Evolutionary conservation across 805 yeast species (phyloP).

Genomic region (Candida sanyiensis): DNA sequence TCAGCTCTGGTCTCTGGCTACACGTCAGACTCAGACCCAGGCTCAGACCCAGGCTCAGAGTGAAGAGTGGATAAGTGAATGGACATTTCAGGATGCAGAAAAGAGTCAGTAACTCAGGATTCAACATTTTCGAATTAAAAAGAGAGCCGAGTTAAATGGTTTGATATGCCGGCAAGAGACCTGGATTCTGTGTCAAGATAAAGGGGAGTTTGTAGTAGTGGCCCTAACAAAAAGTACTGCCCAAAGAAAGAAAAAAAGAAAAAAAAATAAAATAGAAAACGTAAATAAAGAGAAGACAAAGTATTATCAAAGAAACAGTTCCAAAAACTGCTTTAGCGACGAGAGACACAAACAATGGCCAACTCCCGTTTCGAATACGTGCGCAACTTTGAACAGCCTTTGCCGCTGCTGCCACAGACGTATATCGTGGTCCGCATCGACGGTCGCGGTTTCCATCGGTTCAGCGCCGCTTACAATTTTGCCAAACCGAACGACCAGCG

Average conservation of each 20-base stretch:
- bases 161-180: too few species aligned
- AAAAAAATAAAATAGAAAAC: too few species aligned
- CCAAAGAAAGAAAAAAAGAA: too few species aligned
- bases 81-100: neutral
- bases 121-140: neutral
- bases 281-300: neutral
- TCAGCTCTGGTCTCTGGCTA: constrained; percentile 6
- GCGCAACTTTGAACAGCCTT: constrained; percentile 69
- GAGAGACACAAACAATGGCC: constrained; percentile 47
- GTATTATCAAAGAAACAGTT: neutral
- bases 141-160: too few species aligned
- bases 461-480: constrained; percentile 68
- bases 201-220: too few species aligned
- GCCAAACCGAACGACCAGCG: constrained; percentile 80
- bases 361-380: constrained; percentile 88
- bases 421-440: constrained; percentile 83
- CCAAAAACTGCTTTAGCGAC: neutral
- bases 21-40: constrained; percentile 17
- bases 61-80: neutral
- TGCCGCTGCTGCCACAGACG: constrained; percentile 68
- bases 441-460: constrained; percentile 90
- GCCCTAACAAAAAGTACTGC: too few species aligned
- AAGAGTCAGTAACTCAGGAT: neutral
- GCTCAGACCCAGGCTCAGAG: constrained; percentile 14
- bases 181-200: too few species aligned